Conservation (phyloP, 31 red algal species). For the Porphyra umbilicalis region DNA sequence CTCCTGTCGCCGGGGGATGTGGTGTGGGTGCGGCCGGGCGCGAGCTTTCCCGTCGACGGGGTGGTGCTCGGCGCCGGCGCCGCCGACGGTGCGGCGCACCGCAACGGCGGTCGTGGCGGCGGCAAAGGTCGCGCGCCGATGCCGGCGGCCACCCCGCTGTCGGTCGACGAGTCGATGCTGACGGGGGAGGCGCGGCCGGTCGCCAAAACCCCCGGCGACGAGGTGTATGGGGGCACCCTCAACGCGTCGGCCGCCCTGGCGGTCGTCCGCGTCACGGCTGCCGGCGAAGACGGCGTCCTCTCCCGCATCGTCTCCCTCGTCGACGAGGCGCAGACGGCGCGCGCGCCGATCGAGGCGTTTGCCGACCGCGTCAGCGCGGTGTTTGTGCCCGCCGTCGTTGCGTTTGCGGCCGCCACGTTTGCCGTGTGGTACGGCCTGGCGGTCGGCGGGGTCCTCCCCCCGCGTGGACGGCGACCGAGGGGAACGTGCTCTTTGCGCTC, state of each 20-base stretch:
- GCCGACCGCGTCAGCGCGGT: slow-evolving; percentile 51
- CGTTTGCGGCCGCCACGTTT: slow-evolving; percentile 16
- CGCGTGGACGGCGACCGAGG: slow-evolving; percentile 8
- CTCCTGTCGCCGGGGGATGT: slow-evolving; percentile 49
- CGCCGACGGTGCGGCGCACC: neutral
- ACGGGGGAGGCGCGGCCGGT: slow-evolving; percentile 82
- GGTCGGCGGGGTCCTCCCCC: neutral
- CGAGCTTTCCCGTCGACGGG: slow-evolving; percentile 62
- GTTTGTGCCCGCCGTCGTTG: slow-evolving; percentile 40
- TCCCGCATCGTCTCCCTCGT: slow-evolving; percentile 50
- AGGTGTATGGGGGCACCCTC: slow-evolving; percentile 61
- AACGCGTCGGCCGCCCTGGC: slow-evolving; percentile 20
- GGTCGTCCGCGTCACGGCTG: slow-evolving; percentile 10
- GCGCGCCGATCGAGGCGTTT: slow-evolving; percentile 28
- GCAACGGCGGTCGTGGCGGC: slow-evolving; percentile 1
- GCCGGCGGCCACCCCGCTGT: neutral
- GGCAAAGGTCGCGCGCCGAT: neutral
- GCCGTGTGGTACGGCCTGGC: slow-evolving; percentile 20
- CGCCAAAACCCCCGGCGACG: slow-evolving; percentile 32
- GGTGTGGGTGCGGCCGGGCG: slow-evolving; percentile 52
- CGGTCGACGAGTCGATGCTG: slow-evolving; percentile 82
- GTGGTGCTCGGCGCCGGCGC: slow-evolving; percentile 32
- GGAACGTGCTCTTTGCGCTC: slow-evolving; percentile 38
- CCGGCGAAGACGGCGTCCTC: slow-evolving; percentile 26
- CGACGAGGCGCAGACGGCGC: slow-evolving; percentile 30